Base-by-base conservation (phyloP, 192 early-diverging fungal species). In the Coemansia sp. region DNA sequence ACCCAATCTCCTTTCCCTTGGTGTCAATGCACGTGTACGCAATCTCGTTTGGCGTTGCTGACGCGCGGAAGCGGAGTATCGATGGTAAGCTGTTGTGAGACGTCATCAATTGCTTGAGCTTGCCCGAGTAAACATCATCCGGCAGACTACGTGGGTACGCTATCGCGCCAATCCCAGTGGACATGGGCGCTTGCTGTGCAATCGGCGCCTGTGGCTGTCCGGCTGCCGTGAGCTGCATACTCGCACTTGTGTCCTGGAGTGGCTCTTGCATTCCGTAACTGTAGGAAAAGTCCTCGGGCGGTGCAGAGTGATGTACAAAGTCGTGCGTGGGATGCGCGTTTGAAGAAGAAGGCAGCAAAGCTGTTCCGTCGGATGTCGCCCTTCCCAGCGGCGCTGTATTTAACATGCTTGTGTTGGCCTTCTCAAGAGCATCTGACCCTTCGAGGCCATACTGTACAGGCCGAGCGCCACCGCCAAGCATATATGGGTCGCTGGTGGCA, bases 1-100 rank as follows among this genome's bases (percentile, higher is more conserved):
- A 84, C 21, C 79, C 70, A 16, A 83, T 68, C 63, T 93, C 92
- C 38, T 87, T 86, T 32, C 93, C 93, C 57, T 92, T 93, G 43
- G 80, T 72, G 71, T 95, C 93, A 1, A 93, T 76, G 16, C 87
- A 75, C 10, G 88, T 81, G 62, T 92, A 93, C 1, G 91, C 91
- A 18, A 84, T 76, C 12, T 70, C 67, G 32, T 81, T 83, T 58
- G 85, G 80, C 43, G 87, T 89, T 11, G 83, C 84, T 13, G 85
- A 61, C 0, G 89, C 90, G 9, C 92, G 85, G 68, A 87, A 87
- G 50, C 89, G 77, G 40, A 94, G 74, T 3, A 94, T 72, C 45
- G 87, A 82, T 26, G 90, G 87, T 61, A 95, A 79, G 53, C 78
- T 90, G 2, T 70, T n/a, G 65, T 93, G 93, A 1, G 68, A 52